Conservation (phyloP, 2,329 filamentous ascomycete genomes). For the Fusarium kyushuense region DNA sequence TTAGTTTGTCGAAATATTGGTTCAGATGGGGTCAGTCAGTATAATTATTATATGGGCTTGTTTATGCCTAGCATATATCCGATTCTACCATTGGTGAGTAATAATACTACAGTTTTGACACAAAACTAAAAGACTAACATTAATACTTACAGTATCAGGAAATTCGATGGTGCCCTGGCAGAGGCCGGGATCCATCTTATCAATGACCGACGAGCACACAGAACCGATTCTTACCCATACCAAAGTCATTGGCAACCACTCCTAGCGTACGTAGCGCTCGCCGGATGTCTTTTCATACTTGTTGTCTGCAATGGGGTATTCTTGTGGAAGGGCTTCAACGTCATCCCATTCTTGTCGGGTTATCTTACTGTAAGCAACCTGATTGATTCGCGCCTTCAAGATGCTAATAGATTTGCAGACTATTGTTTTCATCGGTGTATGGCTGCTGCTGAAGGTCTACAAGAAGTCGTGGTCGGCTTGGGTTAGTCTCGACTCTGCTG, state of each 20-base stretch:
- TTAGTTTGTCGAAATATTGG: not conserved
- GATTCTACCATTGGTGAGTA: not conserved
- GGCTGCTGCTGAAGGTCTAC: no score
- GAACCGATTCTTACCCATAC: not conserved
- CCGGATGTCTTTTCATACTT: not conserved
- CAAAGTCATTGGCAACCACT: not conserved
- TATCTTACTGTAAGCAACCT: not conserved
- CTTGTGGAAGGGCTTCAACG: not conserved
- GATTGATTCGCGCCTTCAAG: no score
- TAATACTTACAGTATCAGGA: not conserved
- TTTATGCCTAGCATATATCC: not conserved
- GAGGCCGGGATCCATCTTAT: no score
- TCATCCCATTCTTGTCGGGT: not conserved
- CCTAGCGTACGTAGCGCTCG: not conserved
- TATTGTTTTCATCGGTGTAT: no score
- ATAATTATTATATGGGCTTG: not conserved
- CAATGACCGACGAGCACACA: no score
- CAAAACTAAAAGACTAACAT: not conserved
- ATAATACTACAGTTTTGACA: fast-evolving
- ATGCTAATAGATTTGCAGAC: no score
- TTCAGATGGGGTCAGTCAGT: not conserved
- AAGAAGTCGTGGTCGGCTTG: no score
- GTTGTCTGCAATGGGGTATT: not conserved
- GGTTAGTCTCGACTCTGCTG: no score
- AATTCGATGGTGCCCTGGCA: not conserved